These are phyloP conservation scores for Endoconidiophora laricicola DNA, from an alignment of 2,329 filamentous ascomycete genomes.

Conservation along the genomic window DNA sequence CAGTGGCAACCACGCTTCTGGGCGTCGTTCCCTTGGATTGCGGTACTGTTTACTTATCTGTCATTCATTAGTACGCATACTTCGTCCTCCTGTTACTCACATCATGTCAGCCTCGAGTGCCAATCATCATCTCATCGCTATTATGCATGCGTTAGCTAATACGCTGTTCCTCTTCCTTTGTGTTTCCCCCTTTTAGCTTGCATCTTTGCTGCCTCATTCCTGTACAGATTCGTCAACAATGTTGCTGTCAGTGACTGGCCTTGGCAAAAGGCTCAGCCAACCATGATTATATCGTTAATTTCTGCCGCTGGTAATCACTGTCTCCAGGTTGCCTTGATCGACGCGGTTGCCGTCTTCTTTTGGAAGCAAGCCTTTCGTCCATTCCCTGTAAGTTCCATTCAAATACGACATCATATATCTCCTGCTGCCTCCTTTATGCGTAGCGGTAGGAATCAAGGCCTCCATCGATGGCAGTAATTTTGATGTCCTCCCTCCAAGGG, in stretches of 20 bases:
- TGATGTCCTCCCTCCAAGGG: neutral
- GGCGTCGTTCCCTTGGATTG: conserved; percentile 11
- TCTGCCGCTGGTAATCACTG: conserved; percentile 8
- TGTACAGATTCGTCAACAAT: conserved; percentile 10
- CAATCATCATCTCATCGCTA: neutral
- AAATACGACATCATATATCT: neutral
- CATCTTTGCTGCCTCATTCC: conserved; percentile 8
- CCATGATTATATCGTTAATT: conserved; percentile 11
- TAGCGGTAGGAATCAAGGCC: neutral
- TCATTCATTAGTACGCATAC: conserved; percentile 5
- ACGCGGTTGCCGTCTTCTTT: conserved; percentile 12
- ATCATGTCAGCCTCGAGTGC: neutral
- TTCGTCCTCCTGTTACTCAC: neutral
- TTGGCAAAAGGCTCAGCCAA: conserved; percentile 9
- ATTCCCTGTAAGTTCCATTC: conserved; percentile 9
- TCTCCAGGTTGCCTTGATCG: conserved; percentile 8
- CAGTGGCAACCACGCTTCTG: conserved; percentile 12
- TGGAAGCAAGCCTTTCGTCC: conserved; percentile 8
- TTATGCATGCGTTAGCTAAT: too few species aligned
- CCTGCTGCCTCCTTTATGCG: neutral
- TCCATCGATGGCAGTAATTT: neutral
- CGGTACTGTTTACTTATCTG: conserved; percentile 9
- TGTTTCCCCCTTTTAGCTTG: neutral
- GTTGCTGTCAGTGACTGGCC: conserved; percentile 11
- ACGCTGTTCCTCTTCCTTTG: too few species aligned